These are phyloP conservation scores for Ziziphus jujuba DNA, from an alignment of 306 rosid species.

Conservation along the genomic window DNA sequence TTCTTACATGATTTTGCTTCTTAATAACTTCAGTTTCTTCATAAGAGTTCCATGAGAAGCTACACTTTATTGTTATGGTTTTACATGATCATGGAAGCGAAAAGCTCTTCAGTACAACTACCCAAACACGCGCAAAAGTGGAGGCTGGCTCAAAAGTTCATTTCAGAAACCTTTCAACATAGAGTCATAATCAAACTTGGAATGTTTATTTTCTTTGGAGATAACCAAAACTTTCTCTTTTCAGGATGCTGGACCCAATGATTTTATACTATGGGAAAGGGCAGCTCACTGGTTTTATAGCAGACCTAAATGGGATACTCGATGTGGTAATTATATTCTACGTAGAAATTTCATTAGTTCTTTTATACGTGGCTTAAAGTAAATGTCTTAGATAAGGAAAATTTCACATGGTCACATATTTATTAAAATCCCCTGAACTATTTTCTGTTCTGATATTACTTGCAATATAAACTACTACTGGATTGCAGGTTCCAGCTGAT, in stretches of 20 bases:
- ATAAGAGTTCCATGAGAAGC: no score
- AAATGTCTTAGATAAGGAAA: not conserved
- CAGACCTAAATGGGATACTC: conserved; percentile 80
- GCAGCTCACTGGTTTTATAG: conserved; percentile 83
- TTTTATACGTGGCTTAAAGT: not conserved
- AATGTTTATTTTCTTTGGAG: conserved; percentile 15
- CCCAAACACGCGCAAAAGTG: no score
- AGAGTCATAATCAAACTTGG: not conserved
- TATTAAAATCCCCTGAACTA: not conserved
- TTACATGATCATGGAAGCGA: not conserved
- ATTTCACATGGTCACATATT: not conserved
- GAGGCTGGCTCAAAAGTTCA: not conserved
- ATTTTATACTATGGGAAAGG: conserved; percentile 94
- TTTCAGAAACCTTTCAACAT: not conserved
- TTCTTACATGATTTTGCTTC: not conserved
- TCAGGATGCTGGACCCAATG: conserved; percentile 96
- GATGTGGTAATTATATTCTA: conserved; percentile 59
- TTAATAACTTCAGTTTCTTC: no score
- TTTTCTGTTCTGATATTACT: not conserved
- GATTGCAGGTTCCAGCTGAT: conserved; percentile 80
- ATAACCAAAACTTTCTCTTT: conserved; percentile 6
- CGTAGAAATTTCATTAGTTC: not conserved
- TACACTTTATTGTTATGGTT: no score
- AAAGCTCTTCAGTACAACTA: no score
- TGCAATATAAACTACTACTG: not conserved